A percentile compares a stretch with the other conserved stretches of the same genome.
Evolutionary conservation across 345 rosid species (phyloP).

Genomic region (Combretum micranthum): DNA sequence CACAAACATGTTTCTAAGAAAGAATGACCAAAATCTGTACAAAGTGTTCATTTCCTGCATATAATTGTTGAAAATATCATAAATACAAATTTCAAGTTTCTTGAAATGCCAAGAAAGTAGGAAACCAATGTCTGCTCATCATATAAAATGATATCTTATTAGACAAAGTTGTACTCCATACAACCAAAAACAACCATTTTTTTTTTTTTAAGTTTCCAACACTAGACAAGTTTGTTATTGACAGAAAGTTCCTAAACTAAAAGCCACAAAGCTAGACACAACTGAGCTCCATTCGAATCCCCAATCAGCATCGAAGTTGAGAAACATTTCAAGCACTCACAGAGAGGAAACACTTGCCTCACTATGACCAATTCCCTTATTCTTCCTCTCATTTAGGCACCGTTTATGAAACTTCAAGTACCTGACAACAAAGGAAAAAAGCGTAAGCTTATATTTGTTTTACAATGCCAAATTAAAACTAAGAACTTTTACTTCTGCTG

Average conservation of each 20-base stretch:
- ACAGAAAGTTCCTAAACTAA: no score
- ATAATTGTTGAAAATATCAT: conserved; percentile 3
- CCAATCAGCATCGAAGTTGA: neutral
- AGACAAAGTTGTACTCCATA: no score
- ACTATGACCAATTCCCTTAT: conserved; percentile 84
- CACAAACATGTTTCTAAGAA: conserved; percentile 72
- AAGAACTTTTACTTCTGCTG: conserved; percentile 74
- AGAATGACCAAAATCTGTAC: conserved; percentile 92
- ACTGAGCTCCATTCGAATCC: neutral
- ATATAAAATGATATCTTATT: no score
- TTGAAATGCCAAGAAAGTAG: no score
- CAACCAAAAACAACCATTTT: no score
- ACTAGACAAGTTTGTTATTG: no score
- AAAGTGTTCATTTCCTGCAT: conserved; percentile 96
- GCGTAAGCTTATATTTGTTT: conserved; percentile 16
- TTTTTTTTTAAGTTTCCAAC: no score
- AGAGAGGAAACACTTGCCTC: conserved; percentile 46
- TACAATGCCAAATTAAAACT: conserved; percentile 5
- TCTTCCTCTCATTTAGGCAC: conserved; percentile 89
- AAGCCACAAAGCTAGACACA: no score
- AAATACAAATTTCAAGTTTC: neutral
- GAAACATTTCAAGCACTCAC: conserved; percentile 2
- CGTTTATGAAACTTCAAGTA: conserved; percentile 85
- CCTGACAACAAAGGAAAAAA: conserved; percentile 36
- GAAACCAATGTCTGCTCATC: no score